Evolutionary conservation across 1,284 basidiomycete genomes (phyloP).

Genomic region (Cryptococcus neoformans): DNA sequence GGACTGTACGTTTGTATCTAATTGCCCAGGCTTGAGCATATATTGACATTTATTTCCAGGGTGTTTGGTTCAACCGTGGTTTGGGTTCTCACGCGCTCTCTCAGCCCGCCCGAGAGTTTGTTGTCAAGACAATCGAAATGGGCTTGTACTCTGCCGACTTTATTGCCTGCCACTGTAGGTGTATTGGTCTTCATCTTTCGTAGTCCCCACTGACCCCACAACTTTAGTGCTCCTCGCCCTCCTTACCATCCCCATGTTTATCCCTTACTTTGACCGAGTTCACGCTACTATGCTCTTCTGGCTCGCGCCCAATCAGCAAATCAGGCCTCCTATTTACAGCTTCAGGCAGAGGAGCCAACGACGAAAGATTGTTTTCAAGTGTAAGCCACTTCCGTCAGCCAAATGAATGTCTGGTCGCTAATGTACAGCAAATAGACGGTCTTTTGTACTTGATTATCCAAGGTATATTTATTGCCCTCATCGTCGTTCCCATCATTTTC

Average conservation of each 20-base stretch:
- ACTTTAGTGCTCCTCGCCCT: conserved; percentile 61
- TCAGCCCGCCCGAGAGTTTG: conserved; percentile 88
- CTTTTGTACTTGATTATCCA: conserved; percentile 75
- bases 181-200: background rate
- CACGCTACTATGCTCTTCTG: conserved; percentile 81
- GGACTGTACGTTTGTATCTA: conserved; percentile 57
- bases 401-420: conserved; percentile 1
- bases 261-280: conserved; percentile 80
- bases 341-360: conserved; percentile 82
- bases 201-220: conserved; percentile 37
- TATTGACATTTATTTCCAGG: conserved; percentile 35
- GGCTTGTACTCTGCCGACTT: conserved; percentile 87
- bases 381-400: conserved; percentile 23
- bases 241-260: conserved; percentile 72
- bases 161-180: conserved; percentile 44
- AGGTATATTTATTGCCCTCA: conserved; percentile 69
- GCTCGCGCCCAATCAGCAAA: conserved; percentile 70
- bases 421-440: conserved; percentile 51
- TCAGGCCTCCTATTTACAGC: conserved; percentile 88
- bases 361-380: conserved; percentile 69
- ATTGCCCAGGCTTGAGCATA: background rate
- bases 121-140: conserved; percentile 97
- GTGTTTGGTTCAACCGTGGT: conserved; percentile 91
- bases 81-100: conserved; percentile 83
- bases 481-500: conserved; percentile 52